phyloP scores from a whole-genome alignment of 2,329 filamentous ascomycete genomes.

The Fusarium sp. region DNA sequence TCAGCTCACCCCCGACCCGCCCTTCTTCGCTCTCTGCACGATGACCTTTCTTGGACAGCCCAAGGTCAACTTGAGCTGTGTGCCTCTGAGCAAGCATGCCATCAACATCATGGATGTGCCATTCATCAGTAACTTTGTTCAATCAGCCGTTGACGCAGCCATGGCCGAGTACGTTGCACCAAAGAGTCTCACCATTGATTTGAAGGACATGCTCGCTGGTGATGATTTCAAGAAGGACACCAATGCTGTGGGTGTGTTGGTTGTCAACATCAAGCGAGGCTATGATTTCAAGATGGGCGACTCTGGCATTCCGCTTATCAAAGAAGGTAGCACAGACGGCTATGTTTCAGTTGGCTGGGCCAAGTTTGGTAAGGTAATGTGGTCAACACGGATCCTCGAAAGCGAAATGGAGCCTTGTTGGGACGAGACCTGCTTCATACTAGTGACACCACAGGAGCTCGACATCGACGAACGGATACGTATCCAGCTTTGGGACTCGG shows the following conservation, averaged over 20 bases:
- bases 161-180: conserved; percentile 81
- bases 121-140: conserved; percentile 78
- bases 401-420: conserved; percentile 75
- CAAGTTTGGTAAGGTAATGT: conserved; percentile 76
- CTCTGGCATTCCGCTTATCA: conserved; percentile 67
- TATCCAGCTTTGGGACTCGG: conserved; percentile 80
- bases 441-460: conserved; percentile 76
- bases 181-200: conserved; percentile 76
- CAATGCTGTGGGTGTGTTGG: conserved; percentile 69
- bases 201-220: conserved; percentile 81
- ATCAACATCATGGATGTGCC: conserved; percentile 81
- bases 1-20: conserved; percentile 79
- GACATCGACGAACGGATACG: conserved; percentile 77
- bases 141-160: conserved; percentile 78
- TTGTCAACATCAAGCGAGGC: conserved; percentile 73
- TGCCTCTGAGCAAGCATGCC: conserved; percentile 74
- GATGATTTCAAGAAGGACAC: conserved; percentile 85
- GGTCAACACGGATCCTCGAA: conserved; percentile 70
- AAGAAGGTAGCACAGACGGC: conserved; percentile 71
- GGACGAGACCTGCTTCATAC: conserved; percentile 76
- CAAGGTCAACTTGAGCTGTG: conserved; percentile 75
- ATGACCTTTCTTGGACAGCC: conserved; percentile 80
- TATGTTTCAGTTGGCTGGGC: conserved; percentile 81
- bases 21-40: conserved; percentile 80
- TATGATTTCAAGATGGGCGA: conserved; percentile 79